Evolutionary conservation across 1,284 basidiomycete genomes (phyloP), one percentile per base, ranked within the genome.

Genomic region (Fomitopsis palustris): DNA sequence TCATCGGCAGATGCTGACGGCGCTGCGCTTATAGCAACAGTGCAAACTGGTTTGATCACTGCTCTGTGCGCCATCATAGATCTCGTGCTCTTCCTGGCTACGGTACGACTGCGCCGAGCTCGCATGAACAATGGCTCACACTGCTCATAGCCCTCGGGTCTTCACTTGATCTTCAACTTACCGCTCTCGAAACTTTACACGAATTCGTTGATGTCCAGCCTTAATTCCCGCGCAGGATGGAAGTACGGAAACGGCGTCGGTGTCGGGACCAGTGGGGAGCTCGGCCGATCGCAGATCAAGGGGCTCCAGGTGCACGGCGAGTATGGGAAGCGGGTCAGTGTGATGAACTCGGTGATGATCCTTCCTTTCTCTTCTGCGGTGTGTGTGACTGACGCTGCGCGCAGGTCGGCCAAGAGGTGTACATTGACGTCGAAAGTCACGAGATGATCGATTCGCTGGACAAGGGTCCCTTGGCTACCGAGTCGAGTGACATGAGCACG

Each of bases 1-100:
- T 19, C 21, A 12, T 54, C 8, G 19, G 3, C 23, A 17, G 17
- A 45, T 6, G 9, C 37, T 38, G 31, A 52, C 35, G 5, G 27
- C 16, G 12, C 27, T 14, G 9, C 27, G 10, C 33, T 35, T n/a
- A 4, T 31, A 76, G 74, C 74, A 27, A 75, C 74, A 16, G 70
- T 75, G 7, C 74, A 74, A 54, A 74, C 74, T 1, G 73, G 74
- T 31, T 55, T 73, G 37, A 65, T 75, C 56, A 75, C 74, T 6
- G 70, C 74, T 1, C 17, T 75, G 4, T 73, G 70, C 53, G 74
- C 74, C 0, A 66, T 67, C 23, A 52, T 70, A 17, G 73, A 74
- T 53, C 62, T 74, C 5, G 63, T 74, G 25, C 54, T 70, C 8
- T 76, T 74, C 65, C 56, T 75, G 33, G 68, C 64, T 16, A 68